Evolutionary conservation across 768 basidiomycete species (phyloP), one percentile per base, ranked within the genome.

Genomic region (Suillus decipiens): DNA sequence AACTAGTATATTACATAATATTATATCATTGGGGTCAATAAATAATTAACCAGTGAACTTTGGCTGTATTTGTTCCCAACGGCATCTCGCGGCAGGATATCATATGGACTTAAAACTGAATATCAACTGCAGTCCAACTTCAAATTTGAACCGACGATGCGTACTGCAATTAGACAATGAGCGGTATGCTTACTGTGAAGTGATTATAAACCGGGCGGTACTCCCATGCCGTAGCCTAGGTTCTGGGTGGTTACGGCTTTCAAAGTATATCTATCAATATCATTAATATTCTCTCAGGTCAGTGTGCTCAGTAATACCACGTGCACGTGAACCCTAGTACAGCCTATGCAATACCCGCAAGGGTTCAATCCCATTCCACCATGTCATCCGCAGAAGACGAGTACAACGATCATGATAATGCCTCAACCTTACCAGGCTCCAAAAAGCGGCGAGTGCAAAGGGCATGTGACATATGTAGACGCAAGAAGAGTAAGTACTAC

Each of bases 401-500:
- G 36, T 79, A 75, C 72, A 79, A 83, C 69, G 84, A 86, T 28
- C 61, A 67, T 8, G 84, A 85, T 0, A 67, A 64, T 51, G 59
- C 12, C 68, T 70, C 54, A 19, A 9, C 64, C 59, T 2, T 69
- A 5, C 80, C 77, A 4, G 78, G 76, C 22, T 73, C 75, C 22
- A 92, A 93, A 80, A 91, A 90, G 72, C 77, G 90, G 43, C 81
- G 86, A 65, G 82, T 92, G 36, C 89, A 91, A 74, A 77, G 92
- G 34, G 92, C 92, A 8, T 95, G 93, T 71, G 92, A 94, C 70
- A 83, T 87, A 0, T 95, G 93, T 71, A 80, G 93, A 42, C 80
- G 90, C 62, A 94, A 93, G 81, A 95, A 95, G 78, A 87, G 91
- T 89, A 63, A 65, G 84, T 56, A 62, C n/a, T 19, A 14, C 59